These are phyloP conservation scores for Lipomyces sp. DNA, from an alignment of 805 yeast genomes.

Conservation along the genomic window DNA sequence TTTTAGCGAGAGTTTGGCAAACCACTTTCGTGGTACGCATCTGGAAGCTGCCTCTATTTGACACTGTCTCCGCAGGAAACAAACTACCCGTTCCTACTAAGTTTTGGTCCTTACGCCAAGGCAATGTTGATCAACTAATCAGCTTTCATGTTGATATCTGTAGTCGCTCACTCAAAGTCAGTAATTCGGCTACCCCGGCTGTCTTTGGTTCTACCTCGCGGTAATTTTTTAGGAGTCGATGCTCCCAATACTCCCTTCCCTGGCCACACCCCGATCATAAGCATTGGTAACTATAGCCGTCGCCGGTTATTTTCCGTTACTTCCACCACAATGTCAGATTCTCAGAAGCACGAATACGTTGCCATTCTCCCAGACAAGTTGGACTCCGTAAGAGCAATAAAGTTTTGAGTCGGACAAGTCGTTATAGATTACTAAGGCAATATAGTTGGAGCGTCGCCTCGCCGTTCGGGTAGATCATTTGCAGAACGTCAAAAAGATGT, in stretches of 20 bases:
- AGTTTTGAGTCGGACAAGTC: neutral
- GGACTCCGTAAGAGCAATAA: constrained; percentile 48
- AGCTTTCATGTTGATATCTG: neutral
- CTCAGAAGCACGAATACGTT: constrained; percentile 56
- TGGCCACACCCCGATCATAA: neutral
- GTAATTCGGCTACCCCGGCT: neutral
- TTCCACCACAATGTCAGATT: constrained; percentile 24
- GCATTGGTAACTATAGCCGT: neutral
- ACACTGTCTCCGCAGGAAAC: too few relatives aligned
- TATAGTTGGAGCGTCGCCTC: constrained; percentile 40
- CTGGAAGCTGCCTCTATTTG: too few relatives aligned
- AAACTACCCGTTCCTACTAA: neutral
- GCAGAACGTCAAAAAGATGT: constrained; percentile 43
- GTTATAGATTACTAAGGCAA: neutral
- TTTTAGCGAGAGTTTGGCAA: too few relatives aligned
- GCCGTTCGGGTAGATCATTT: constrained; percentile 53
- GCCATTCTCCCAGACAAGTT: constrained; percentile 75
- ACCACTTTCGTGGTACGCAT: too few relatives aligned
- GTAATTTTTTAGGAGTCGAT: neutral
- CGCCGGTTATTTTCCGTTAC: constrained; percentile 5
- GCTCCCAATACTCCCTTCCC: neutral
- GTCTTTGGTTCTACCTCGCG: neutral
- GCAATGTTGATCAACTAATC: neutral
- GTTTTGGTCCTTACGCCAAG: neutral
- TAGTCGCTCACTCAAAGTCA: neutral